Conservation (phyloP, 768 basidiomycete genomes). For the Tulasnella sp. region DNA sequence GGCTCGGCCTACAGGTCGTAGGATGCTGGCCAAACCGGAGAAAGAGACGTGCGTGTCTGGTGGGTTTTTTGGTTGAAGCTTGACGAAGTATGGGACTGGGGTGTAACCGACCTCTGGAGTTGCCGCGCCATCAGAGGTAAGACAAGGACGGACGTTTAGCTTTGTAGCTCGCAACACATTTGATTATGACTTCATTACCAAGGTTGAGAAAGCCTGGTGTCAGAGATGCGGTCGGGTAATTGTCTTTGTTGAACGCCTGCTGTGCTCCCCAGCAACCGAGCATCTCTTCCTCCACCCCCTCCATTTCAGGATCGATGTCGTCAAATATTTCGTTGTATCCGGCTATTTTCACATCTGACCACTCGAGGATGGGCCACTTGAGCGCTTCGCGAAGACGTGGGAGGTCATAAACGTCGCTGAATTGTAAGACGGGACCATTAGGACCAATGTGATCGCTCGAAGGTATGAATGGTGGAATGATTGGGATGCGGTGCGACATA, state of each 20-base stretch:
- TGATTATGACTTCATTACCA: background rate
- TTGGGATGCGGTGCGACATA: constrained; percentile 15
- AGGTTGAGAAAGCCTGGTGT: background rate
- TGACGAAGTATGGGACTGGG: background rate
- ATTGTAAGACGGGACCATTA: constrained; percentile 30
- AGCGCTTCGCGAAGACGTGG: constrained; percentile 46
- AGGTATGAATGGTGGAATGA: constrained; percentile 10
- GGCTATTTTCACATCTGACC: constrained; percentile 56
- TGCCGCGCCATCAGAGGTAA: background rate
- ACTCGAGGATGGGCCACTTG: constrained; percentile 53
- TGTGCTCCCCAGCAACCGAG: background rate
- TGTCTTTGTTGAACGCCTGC: background rate
- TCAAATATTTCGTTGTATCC: constrained; percentile 19
- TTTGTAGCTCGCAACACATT: background rate
- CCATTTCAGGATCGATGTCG: background rate
- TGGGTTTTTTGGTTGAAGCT: background rate
- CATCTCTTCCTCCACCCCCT: background rate
- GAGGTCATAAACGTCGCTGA: constrained; percentile 60
- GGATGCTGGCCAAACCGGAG: constrained; percentile 30
- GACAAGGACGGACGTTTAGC: background rate
- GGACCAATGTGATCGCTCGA: background rate
- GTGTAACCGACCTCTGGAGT: constrained; percentile 1
- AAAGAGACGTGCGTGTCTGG: constrained; percentile 29
- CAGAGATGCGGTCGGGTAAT: background rate
- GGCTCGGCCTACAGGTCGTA: constrained; percentile 25